These are phyloP conservation scores for Scheffersomyces spartinae DNA, from an alignment of 805 yeast species.

Conservation along the genomic window DNA sequence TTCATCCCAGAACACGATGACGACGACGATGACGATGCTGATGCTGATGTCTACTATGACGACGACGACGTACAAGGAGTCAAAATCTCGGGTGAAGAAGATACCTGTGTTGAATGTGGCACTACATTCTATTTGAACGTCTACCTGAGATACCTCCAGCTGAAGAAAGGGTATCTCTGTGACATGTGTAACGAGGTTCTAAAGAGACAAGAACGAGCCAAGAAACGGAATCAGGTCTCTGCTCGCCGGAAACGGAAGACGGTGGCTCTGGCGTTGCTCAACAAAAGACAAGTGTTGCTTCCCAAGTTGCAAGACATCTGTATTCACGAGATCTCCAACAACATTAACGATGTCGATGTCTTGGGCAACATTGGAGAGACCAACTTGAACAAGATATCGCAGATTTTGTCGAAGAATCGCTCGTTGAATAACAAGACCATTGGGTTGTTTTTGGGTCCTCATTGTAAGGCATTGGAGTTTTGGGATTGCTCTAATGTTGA, in stretches of 20 bases:
- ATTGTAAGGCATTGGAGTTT: conserved; percentile 47
- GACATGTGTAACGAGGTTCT: conserved; percentile 40
- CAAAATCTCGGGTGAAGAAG: conserved; percentile 32
- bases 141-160: conserved; percentile 44
- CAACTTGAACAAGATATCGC: conserved; percentile 61
- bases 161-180: conserved; percentile 55
- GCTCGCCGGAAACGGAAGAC: conserved; percentile 68
- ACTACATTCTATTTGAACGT: conserved; percentile 48
- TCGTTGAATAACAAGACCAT: conserved; percentile 65
- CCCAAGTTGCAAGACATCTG: conserved; percentile 79
- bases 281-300: conserved; percentile 48
- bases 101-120: conserved; percentile 54
- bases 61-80: conserved; percentile 12
- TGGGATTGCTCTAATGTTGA: conserved; percentile 89
- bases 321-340: conserved; percentile 50
- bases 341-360: conserved; percentile 65
- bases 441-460: conserved; percentile 58
- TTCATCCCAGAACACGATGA: conserved; percentile 12
- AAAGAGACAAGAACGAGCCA: conserved; percentile 30
- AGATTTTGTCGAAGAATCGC: conserved; percentile 73
- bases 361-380: conserved; percentile 78
- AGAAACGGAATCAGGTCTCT: conserved; percentile 41
- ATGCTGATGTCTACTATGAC: conserved; percentile 20
- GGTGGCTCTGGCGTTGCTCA: conserved; percentile 75
- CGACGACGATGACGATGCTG: conserved; percentile 24